Evolutionary conservation across 768 basidiomycete genomes (phyloP).

Genomic region (Postia placenta): DNA sequence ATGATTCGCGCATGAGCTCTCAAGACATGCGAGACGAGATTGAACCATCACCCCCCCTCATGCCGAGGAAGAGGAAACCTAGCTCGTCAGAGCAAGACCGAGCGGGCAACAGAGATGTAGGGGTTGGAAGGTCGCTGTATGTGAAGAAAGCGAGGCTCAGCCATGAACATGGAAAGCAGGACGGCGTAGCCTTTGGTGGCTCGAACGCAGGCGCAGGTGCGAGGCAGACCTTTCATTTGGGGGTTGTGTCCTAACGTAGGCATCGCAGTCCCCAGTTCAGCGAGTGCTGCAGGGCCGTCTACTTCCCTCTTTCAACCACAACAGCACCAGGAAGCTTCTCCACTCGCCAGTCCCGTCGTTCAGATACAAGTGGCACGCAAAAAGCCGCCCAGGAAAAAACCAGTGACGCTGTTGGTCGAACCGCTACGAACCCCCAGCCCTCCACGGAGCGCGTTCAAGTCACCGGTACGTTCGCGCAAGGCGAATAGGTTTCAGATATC

Average conservation of each 20-base stretch:
- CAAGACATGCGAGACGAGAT: constrained; percentile 4
- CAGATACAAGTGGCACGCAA: background rate
- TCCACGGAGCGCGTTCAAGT: background rate
- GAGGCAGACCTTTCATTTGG: too few species aligned
- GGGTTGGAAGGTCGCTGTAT: background rate
- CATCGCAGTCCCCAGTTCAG: too few species aligned
- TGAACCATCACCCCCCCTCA: background rate
- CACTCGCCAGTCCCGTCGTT: background rate
- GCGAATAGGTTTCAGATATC: too few species aligned
- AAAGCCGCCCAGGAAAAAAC: background rate
- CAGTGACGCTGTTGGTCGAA: background rate
- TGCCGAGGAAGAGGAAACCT: background rate
- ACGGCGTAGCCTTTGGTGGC: too few species aligned
- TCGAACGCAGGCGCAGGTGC: too few species aligned
- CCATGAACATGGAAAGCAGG: background rate
- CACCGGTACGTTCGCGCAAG: too few species aligned
- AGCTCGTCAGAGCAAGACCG: background rate
- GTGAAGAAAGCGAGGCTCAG: background rate
- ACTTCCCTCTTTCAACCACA: too few species aligned
- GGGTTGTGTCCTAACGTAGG: too few species aligned
- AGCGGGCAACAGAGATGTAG: background rate
- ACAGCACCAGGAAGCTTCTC: too few species aligned
- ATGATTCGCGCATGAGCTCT: background rate
- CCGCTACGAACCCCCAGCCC: background rate
- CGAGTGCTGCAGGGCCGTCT: too few species aligned